Evolutionary conservation across 805 yeast genomes (phyloP).

Genomic region (Candida alai): DNA sequence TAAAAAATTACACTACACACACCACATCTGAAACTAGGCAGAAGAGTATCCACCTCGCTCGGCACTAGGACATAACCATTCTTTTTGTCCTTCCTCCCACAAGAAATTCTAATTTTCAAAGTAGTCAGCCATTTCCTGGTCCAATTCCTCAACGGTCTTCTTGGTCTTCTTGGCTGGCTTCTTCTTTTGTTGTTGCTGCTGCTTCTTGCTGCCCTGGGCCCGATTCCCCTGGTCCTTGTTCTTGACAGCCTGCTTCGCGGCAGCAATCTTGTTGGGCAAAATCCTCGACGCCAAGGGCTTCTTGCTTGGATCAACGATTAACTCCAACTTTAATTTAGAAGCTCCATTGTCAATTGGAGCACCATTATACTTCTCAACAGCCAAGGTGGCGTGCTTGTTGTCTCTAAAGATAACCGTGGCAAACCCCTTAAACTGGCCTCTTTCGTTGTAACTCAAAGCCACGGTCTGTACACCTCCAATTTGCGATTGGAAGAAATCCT

Average conservation of each 20-base stretch:
- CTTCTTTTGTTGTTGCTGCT: conserved; percentile 35
- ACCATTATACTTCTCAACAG: conserved; percentile 82
- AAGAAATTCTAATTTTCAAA: conserved; percentile 30
- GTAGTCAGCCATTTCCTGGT: conserved; percentile 97
- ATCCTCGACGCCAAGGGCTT: conserved; percentile 76
- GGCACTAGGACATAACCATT: background rate
- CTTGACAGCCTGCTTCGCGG: conserved; percentile 10
- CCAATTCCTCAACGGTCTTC: conserved; percentile 89
- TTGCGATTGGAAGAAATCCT: conserved; percentile 87
- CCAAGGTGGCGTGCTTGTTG: conserved; percentile 66
- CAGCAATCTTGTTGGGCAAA: conserved; percentile 39
- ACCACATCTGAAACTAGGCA: too few species aligned
- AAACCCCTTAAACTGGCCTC: conserved; percentile 87
- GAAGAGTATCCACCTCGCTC: too few species aligned
- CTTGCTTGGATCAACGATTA: conserved; percentile 80
- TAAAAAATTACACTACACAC: too few species aligned
- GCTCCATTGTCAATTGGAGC: conserved; percentile 91
- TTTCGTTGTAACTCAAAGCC: conserved; percentile 74
- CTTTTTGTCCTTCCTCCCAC: background rate
- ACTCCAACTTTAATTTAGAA: conserved; percentile 69
- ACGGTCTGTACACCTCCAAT: conserved; percentile 80
- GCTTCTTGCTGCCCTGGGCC: conserved; percentile 39
- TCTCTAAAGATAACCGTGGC: conserved; percentile 80
- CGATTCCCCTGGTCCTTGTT: conserved; percentile 11
- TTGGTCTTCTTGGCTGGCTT: conserved; percentile 39